Conservation (phyloP, 2,329 filamentous ascomycete species). For the Fusarium bulbicola region DNA sequence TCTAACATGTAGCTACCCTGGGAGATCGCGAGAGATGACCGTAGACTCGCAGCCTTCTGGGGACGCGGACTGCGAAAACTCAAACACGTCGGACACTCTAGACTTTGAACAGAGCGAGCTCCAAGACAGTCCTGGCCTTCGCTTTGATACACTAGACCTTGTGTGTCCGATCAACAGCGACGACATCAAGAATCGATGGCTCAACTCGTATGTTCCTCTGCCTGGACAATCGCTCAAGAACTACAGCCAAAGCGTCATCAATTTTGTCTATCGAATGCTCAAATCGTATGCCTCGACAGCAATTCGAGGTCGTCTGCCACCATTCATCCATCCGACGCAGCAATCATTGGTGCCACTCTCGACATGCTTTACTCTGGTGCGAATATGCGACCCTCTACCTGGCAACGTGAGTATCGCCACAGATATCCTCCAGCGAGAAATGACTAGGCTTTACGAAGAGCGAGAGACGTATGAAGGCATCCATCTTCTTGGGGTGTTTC, state of each 20-base stretch:
- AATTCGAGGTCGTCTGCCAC: slow-evolving; percentile 50
- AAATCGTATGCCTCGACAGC: slow-evolving; percentile 54
- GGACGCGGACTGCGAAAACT: not conserved
- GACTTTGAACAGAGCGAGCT: not conserved
- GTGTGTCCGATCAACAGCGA: slow-evolving; percentile 57
- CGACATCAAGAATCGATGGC: slow-evolving; percentile 59
- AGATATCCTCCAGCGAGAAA: slow-evolving; percentile 52
- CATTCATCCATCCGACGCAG: slow-evolving; percentile 57
- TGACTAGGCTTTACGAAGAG: slow-evolving; percentile 50
- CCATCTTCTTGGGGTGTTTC: slow-evolving; percentile 55
- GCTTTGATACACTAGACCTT: slow-evolving; percentile 50
- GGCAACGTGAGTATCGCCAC: slow-evolving; percentile 46
- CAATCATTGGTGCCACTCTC: slow-evolving; percentile 45
- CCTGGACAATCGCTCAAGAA: slow-evolving; percentile 54
- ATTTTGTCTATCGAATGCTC: slow-evolving; percentile 54
- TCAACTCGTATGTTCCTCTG: slow-evolving; percentile 56
- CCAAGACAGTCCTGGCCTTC: slow-evolving; percentile 12
- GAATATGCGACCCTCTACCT: slow-evolving; percentile 49
- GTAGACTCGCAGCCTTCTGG: not conserved
- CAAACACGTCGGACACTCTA: not conserved
- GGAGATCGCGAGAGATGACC: not conserved
- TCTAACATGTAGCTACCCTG: slow-evolving; percentile 45
- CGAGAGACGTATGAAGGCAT: slow-evolving; percentile 40
- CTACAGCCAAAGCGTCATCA: slow-evolving; percentile 50
- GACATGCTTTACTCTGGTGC: slow-evolving; percentile 53